These are phyloP conservation scores for Plenodomus biglobosus DNA, from an alignment of 2,329 filamentous ascomycete genomes.

Conservation along the genomic window DNA sequence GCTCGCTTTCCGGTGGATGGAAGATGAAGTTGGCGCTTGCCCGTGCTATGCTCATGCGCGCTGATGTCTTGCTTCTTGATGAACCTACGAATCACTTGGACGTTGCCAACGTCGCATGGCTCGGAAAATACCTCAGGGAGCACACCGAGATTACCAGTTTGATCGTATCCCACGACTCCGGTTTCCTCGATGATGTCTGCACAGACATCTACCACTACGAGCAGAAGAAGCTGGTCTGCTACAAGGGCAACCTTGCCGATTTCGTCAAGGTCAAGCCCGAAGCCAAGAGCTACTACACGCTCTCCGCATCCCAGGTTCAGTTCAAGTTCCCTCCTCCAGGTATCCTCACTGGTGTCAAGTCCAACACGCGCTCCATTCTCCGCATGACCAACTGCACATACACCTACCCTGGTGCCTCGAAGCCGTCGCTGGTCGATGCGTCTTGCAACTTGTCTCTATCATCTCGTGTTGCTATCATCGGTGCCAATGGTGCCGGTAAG, in stretches of 20 bases:
- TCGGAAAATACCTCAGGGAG: conserved; percentile 92
- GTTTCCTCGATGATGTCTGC: conserved; percentile 94
- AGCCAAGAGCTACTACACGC: conserved; percentile 96
- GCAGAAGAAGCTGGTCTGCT: conserved; percentile 88
- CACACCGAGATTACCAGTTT: conserved; percentile 95
- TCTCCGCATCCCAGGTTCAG: conserved; percentile 82
- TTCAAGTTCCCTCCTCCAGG: conserved; percentile 98
- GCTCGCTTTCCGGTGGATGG: conserved; percentile 95
- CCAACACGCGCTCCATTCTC: conserved; percentile 87
- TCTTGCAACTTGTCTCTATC: conserved; percentile 87
- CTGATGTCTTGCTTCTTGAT: conserved; percentile 94
- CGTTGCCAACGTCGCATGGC: conserved; percentile 92
- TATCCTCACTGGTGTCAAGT: conserved; percentile 94
- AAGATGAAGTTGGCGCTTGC: conserved; percentile 99
- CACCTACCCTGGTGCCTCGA: conserved; percentile 86
- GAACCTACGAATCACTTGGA: conserved; percentile 99
- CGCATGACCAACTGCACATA: conserved; percentile 91
- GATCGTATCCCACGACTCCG: conserved; percentile 98
- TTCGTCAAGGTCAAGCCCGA: conserved; percentile 92
- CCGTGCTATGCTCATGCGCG: conserved; percentile 92
- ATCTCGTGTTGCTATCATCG: conserved; percentile 93
- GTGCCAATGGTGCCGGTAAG: conserved; percentile 96
- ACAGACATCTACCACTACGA: conserved; percentile 99
- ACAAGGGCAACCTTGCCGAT: conserved; percentile 76
- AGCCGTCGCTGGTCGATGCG: conserved; percentile 84